Percentiles rank a stretch among this genome's conserved stretches.
Conservation (phyloP, 1,139 yeast species). For the Pichia sp. region DNA sequence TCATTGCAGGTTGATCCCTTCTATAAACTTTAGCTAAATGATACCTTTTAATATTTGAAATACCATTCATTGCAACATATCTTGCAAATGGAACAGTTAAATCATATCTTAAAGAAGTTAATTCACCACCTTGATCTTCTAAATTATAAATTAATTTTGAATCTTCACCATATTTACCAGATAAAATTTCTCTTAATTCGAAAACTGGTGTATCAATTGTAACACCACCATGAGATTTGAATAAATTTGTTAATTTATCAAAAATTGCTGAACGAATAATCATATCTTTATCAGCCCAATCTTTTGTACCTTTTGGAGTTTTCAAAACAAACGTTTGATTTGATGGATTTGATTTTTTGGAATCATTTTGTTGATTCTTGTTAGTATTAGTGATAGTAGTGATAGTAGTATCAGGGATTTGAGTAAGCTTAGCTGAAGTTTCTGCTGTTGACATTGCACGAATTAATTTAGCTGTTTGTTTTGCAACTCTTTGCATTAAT, state of each 20-base stretch:
- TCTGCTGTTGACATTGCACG: conserved; percentile 7
- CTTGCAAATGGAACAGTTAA: conserved; percentile 97
- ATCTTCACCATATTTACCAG: conserved; percentile 98
- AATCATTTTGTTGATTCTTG: conserved; percentile 1
- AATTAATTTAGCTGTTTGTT: not conserved
- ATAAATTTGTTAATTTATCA: conserved; percentile 57
- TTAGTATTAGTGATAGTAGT: not conserved
- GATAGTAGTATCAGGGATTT: not conserved
- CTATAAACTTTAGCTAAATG: conserved; percentile 97
- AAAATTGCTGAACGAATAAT: conserved; percentile 85
- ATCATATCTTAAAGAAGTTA: conserved; percentile 90
- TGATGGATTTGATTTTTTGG: conserved; percentile 17
- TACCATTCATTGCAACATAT: conserved; percentile 89
- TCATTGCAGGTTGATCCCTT: conserved; percentile 99
- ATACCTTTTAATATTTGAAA: conserved; percentile 82
- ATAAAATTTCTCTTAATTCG: conserved; percentile 85
- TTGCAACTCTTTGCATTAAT: conserved; percentile 1
- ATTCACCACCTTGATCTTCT: conserved; percentile 97
- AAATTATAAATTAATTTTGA: conserved; percentile 90
- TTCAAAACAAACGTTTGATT: conserved; percentile 53
- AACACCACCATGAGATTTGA: conserved; percentile 95
- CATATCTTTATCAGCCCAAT: conserved; percentile 98
- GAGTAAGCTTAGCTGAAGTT: conserved; percentile 3
- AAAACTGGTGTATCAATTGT: conserved; percentile 97
- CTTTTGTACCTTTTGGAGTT: conserved; percentile 96